Percentiles rank a stretch among this genome's conserved stretches.
Evolutionary conservation across 1,284 basidiomycete genomes (phyloP).

Genomic region (Coriolopsis trogii): DNA sequence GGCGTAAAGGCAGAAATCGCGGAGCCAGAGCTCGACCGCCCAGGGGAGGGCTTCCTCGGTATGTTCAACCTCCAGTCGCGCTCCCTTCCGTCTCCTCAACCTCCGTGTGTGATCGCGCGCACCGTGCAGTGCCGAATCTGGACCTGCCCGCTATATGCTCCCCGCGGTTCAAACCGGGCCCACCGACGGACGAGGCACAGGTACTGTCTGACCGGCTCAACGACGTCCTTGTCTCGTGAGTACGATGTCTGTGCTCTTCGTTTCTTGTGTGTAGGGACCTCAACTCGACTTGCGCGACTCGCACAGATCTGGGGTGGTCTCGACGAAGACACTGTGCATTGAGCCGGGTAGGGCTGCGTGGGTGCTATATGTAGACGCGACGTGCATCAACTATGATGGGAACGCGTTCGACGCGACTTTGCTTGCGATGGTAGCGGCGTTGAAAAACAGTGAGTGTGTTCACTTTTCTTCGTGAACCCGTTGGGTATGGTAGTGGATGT

Average conservation of each 20-base stretch:
- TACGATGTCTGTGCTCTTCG: constrained; percentile 15
- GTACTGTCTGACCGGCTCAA: constrained; percentile 83
- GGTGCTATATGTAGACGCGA: constrained; percentile 92
- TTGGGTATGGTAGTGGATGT: background rate
- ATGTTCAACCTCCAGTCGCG: constrained; percentile 22
- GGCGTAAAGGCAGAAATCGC: constrained; percentile 95
- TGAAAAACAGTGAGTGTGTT: constrained; percentile 74
- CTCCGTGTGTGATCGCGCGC: background rate
- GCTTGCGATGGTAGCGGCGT: constrained; percentile 84
- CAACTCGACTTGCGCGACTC: background rate
- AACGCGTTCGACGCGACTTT: constrained; percentile 92
- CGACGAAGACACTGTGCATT: constrained; percentile 77
- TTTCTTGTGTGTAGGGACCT: background rate
- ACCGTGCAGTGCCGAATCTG: constrained; percentile 72
- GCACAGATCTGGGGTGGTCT: constrained; percentile 69
- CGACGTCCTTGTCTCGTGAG: constrained; percentile 74
- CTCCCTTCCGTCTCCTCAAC: background rate
- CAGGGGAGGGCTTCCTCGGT: constrained; percentile 85
- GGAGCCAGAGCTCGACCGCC: constrained; percentile 79
- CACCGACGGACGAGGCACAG: constrained; percentile 91
- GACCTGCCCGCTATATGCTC: constrained; percentile 94
- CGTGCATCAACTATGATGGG: constrained; percentile 96
- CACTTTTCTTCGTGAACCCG: background rate
- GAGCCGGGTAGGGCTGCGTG: constrained; percentile 81
- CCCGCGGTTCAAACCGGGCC: constrained; percentile 91